phyloP scores from a whole-genome alignment of 2,329 filamentous ascomycete genomes.

The Colletotrichum somersetense region DNA sequence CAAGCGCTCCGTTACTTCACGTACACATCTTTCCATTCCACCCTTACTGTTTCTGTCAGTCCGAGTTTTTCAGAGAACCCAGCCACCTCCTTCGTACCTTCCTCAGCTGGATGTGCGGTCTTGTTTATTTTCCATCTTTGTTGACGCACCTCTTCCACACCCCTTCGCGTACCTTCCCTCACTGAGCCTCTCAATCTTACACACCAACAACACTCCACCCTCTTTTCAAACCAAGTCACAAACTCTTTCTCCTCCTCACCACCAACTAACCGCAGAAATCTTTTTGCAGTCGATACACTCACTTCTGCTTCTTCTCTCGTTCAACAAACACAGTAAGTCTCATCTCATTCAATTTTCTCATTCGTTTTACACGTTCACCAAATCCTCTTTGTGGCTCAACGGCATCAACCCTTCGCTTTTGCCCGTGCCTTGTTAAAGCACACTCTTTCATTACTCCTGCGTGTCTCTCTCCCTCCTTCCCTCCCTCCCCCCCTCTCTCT shows the following conservation, averaged over 20 bases:
- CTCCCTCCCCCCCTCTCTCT: too few species aligned
- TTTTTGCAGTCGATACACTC: conserved; percentile 16
- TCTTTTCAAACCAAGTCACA: conserved; percentile 1
- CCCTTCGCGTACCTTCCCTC: conserved; percentile 4
- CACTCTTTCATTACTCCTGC: neutral
- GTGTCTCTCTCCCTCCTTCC: too few species aligned
- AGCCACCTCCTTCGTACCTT: conserved; percentile 10
- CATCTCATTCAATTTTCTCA: neutral
- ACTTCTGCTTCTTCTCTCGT: conserved; percentile 9
- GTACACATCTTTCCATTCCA: neutral
- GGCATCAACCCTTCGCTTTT: neutral
- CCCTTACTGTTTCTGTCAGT: neutral
- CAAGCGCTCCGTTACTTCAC: neutral
- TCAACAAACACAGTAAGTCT: conserved; percentile 22
- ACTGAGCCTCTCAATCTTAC: conserved; percentile 4
- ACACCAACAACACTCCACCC: conserved; percentile 1
- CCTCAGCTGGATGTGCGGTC: neutral
- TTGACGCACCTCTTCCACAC: conserved; percentile 18
- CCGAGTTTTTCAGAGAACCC: neutral
- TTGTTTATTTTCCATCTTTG: conserved; percentile 10
- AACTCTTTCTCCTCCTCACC: neutral
- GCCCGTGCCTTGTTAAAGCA: neutral
- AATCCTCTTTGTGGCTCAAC: neutral
- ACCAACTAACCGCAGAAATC: conserved; percentile 1
- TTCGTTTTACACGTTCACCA: neutral